Conservation (phyloP, 805 yeast species). For the Blastobotrys attinorum region DNA sequence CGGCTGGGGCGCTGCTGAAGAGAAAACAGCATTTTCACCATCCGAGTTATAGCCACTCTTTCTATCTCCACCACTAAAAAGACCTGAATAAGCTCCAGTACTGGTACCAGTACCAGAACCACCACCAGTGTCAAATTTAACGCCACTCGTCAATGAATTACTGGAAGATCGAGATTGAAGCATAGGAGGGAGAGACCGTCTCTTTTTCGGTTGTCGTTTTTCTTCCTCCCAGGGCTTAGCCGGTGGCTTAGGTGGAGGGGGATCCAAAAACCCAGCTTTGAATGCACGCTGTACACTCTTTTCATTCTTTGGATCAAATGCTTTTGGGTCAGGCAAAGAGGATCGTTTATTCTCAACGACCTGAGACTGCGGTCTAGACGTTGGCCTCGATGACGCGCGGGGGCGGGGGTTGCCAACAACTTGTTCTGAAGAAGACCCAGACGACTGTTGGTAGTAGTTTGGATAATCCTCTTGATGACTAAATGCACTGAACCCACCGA, state of each 20-base stretch:
- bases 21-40: background rate
- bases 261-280: constrained; percentile 8
- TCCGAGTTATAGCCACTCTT: background rate
- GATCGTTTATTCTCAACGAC: too few relatives aligned
- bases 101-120: too few relatives aligned
- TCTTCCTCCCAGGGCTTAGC: background rate
- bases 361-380: too few relatives aligned
- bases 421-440: background rate
- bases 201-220: background rate
- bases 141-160: too few relatives aligned
- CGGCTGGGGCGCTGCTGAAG: too few relatives aligned
- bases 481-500: background rate
- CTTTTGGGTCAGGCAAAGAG: background rate
- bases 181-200: background rate
- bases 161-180: background rate
- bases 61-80: too few relatives aligned
- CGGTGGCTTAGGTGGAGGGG: background rate
- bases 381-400: background rate
- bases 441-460: background rate
- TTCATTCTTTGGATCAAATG: constrained; percentile 14
- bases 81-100: too few relatives aligned
- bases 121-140: too few relatives aligned
- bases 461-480: constrained; percentile 1
- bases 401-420: background rate
- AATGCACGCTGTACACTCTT: constrained; percentile 9